Evolutionary conservation across 768 basidiomycete species (phyloP).

Genomic region (Inosperma sp.): DNA sequence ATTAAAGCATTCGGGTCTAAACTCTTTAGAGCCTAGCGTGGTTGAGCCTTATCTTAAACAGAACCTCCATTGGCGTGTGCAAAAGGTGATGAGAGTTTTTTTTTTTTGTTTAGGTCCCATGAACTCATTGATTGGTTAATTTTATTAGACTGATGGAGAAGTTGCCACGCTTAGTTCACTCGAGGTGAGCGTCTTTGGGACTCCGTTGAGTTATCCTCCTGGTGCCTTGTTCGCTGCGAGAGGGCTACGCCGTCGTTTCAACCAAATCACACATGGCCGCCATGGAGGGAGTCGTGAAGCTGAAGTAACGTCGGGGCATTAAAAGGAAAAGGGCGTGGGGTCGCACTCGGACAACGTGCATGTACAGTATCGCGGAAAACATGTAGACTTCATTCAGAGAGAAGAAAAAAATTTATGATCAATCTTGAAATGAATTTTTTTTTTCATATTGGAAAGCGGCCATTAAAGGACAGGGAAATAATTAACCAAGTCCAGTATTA

Average conservation of each 20-base stretch:
- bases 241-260: slow-evolving; percentile 17
- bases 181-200: slow-evolving; percentile 25
- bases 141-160: slow-evolving; percentile 18
- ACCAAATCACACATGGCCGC: slow-evolving; percentile 24
- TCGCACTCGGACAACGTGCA: no score
- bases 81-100: slow-evolving; percentile 29
- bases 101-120: not conserved
- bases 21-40: slow-evolving; percentile 34
- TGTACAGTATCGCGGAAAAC: no score
- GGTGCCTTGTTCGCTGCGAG: slow-evolving; percentile 27
- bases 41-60: slow-evolving; percentile 39
- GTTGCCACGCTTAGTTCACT: slow-evolving; percentile 24
- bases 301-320: not conserved
- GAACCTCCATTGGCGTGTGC: slow-evolving; percentile 39
- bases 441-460: no score
- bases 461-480: no score
- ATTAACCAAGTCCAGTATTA: no score
- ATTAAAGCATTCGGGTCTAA: slow-evolving; percentile 23
- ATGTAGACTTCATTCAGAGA: no score
- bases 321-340: no score
- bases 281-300: slow-evolving; percentile 23
- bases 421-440: no score
- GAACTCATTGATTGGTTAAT: not conserved
- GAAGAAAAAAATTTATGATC: no score
- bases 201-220: slow-evolving; percentile 27